phyloP scores from a whole-genome alignment of 257 asterid species.

The Linderniella brevidens region DNA sequence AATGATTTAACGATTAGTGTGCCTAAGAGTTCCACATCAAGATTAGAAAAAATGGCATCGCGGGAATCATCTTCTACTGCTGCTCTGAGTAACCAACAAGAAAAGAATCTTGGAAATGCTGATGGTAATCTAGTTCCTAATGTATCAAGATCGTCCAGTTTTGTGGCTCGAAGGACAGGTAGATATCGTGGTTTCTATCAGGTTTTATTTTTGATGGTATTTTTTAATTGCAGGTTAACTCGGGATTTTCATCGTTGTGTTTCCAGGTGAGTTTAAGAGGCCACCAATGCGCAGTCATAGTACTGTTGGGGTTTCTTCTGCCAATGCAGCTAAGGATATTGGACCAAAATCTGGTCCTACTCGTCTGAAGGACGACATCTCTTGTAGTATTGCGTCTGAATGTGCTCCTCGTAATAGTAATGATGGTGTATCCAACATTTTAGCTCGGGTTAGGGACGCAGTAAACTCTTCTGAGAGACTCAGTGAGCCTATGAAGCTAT shows the following conservation, averaged over 20 bases:
- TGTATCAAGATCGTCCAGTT: constrained; percentile 38
- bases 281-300: constrained; percentile 19
- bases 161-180: constrained; percentile 46
- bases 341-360: constrained; percentile 18
- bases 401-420: constrained; percentile 15
- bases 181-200: neutral
- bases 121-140: constrained; percentile 17
- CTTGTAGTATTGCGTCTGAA: constrained; percentile 24
- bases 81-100: too few relatives aligned
- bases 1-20: constrained; percentile 19
- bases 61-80: neutral
- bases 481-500: constrained; percentile 20
- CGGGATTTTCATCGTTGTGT: constrained; percentile 9
- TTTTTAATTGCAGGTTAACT: constrained; percentile 7
- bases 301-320: neutral
- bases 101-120: too few relatives aligned
- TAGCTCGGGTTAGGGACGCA: too few relatives aligned
- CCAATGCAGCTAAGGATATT: constrained; percentile 20
- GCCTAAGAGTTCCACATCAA: constrained; percentile 25
- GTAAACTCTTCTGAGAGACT: constrained; percentile 27
- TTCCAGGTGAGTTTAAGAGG: constrained; percentile 52
- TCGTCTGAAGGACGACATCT: constrained; percentile 28
- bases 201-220: neutral
- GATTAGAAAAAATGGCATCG: constrained; percentile 29
- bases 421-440: too few relatives aligned